Conservation (phyloP, 306 rosid species). For the Sicyos baderoa region DNA sequence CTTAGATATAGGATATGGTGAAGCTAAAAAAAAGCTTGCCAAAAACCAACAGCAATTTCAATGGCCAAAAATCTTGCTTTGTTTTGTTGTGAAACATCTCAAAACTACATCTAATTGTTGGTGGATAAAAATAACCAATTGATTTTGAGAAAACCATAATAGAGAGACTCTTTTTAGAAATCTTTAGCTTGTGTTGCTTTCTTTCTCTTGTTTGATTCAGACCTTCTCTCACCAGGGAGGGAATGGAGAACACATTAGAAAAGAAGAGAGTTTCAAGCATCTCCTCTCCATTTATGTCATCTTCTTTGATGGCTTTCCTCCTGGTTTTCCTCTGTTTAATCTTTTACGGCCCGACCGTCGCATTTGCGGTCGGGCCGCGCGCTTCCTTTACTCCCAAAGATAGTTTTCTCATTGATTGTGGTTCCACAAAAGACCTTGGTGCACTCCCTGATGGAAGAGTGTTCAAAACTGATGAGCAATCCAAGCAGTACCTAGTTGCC, state of each 20-base stretch:
- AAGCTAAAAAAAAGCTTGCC: background rate
- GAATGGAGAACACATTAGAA: constrained; percentile 42
- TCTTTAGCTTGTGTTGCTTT: constrained; percentile 21
- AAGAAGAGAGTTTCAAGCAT: constrained; percentile 4
- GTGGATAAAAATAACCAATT: constrained; percentile 16
- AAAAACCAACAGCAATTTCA: background rate
- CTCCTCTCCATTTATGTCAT: constrained; percentile 18
- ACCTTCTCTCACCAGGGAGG: constrained; percentile 61
- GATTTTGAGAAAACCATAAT: constrained; percentile 1
- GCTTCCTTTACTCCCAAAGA: constrained; percentile 50
- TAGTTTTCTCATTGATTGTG: constrained; percentile 65
- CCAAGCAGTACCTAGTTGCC: constrained; percentile 41
- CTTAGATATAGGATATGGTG: background rate
- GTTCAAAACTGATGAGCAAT: constrained; percentile 60
- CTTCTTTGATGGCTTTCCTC: constrained; percentile 57
- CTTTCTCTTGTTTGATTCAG: constrained; percentile 28
- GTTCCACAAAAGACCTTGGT: constrained; percentile 34
- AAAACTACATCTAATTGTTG: background rate
- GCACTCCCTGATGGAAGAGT: constrained; percentile 57
- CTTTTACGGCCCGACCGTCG: constrained; percentile 9
- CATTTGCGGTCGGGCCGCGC: constrained; percentile 3
- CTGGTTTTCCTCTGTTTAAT: constrained; percentile 38
- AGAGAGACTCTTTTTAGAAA: constrained; percentile 15
- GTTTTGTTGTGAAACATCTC: background rate
- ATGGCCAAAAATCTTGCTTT: background rate